Conservation (phyloP, 805 yeast species). For the Wickerhamiella sergipiensis region DNA sequence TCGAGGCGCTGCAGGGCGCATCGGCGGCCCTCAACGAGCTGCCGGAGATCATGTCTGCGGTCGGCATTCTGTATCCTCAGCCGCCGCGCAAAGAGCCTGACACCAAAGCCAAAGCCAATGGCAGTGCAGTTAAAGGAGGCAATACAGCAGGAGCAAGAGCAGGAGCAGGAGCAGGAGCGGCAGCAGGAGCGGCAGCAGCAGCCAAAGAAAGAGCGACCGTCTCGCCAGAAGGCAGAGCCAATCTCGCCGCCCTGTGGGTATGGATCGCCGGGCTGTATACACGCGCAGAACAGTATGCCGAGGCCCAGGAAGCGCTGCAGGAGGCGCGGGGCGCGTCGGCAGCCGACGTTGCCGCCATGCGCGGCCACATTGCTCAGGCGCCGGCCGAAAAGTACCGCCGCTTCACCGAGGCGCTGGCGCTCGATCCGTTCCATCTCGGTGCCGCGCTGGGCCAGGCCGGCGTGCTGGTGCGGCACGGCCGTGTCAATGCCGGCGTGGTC, state of each 20-base stretch:
- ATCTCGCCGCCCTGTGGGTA: constrained; percentile 47
- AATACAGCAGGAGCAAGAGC: neutral
- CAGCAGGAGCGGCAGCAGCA: neutral
- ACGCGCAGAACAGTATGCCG: constrained; percentile 38
- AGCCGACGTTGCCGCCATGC: constrained; percentile 26
- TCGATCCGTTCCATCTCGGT: constrained; percentile 10
- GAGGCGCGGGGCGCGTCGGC: constrained; percentile 50
- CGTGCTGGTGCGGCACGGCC: constrained; percentile 1
- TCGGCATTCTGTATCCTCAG: constrained; percentile 31
- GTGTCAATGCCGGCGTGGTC: neutral
- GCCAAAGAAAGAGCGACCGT: too few relatives aligned
- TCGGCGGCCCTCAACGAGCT: constrained; percentile 47
- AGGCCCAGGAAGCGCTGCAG: constrained; percentile 55
- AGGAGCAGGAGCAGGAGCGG: too few relatives aligned
- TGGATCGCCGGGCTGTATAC: constrained; percentile 55
- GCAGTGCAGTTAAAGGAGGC: too few relatives aligned
- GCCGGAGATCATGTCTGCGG: constrained; percentile 52
- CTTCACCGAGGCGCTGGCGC: constrained; percentile 11
- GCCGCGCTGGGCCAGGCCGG: constrained; percentile 15
- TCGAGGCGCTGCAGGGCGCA: constrained; percentile 46
- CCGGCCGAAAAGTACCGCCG: constrained; percentile 10
- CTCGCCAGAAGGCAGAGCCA: neutral
- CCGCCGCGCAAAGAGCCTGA: neutral
- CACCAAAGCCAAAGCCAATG: too few relatives aligned
- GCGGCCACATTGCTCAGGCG: constrained; percentile 4